phyloP scores from a whole-genome alignment of 2,329 filamentous ascomycete genomes.

The Chaetomium sp. region DNA sequence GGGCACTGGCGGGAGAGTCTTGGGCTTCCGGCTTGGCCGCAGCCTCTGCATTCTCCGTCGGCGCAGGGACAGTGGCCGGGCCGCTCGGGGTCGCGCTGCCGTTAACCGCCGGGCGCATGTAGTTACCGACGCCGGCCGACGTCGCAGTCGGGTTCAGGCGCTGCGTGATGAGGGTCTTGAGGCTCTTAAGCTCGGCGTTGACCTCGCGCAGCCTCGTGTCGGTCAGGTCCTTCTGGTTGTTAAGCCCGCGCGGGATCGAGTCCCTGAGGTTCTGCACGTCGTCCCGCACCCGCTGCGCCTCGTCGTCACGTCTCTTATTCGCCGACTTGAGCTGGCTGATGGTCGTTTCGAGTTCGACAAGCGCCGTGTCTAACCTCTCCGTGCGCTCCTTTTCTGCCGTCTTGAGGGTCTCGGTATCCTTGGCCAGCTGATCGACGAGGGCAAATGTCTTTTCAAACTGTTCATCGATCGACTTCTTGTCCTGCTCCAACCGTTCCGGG shows the following conservation, averaged over 20 bases:
- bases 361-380: slow-evolving; percentile 76
- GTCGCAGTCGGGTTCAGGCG: slow-evolving; percentile 52
- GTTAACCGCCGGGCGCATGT: slow-evolving; percentile 37
- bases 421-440: slow-evolving; percentile 86
- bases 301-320: slow-evolving; percentile 80
- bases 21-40: slow-evolving; percentile 42
- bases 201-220: slow-evolving; percentile 83
- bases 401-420: slow-evolving; percentile 88
- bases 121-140: slow-evolving; percentile 35
- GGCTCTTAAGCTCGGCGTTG: slow-evolving; percentile 81
- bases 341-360: slow-evolving; percentile 82
- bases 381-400: slow-evolving; percentile 82
- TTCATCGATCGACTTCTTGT: slow-evolving; percentile 90
- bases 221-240: slow-evolving; percentile 81
- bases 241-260: slow-evolving; percentile 83
- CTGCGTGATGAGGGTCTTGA: slow-evolving; percentile 81
- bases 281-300: slow-evolving; percentile 80
- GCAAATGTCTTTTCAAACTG: slow-evolving; percentile 91
- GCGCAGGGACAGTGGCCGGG: slow-evolving; percentile 35
- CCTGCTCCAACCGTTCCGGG: slow-evolving; percentile 87
- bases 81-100: slow-evolving; percentile 32
- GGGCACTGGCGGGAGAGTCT: slow-evolving; percentile 42
- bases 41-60: slow-evolving; percentile 37
- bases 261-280: slow-evolving; percentile 83
- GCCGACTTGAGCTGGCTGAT: slow-evolving; percentile 80